Conservation (phyloP, 176 grass and related monocot species). For the Coix lacrymajobi region DNA sequence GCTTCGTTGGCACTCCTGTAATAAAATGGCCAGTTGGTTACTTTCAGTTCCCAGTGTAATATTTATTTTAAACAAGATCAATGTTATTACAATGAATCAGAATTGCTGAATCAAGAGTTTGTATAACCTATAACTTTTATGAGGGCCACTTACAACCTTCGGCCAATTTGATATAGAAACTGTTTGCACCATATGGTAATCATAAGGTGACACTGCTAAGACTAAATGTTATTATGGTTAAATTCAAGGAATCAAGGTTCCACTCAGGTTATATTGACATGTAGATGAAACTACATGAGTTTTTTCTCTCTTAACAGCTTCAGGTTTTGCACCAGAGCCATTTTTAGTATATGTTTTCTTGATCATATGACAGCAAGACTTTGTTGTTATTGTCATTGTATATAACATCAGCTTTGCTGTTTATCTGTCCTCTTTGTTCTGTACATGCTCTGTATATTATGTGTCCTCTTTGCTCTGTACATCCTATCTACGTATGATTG, state of each 20-base stretch:
- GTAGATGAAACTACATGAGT: not conserved
- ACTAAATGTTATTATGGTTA: not conserved
- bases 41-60: not conserved
- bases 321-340: not conserved
- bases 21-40: not conserved
- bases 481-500: not conserved
- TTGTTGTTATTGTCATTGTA: not conserved
- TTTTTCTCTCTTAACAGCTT: not conserved
- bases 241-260: conserved; percentile 16
- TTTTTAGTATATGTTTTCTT: not conserved
- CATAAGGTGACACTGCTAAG: not conserved
- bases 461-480: not conserved
- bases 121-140: not conserved
- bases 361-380: not conserved
- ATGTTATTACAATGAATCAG: not conserved
- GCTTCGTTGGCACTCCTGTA: not conserved
- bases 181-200: not conserved
- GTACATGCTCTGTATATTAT: not conserved
- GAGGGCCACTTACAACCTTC: not conserved
- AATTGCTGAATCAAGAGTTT: conserved; percentile 2
- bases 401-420: not conserved
- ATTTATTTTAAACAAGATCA: not conserved
- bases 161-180: not conserved
- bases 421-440: not conserved
- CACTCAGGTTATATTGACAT: not conserved